phyloP scores from a whole-genome alignment of 75 land plant genomes.

The Pseudotsuga menziesii region DNA sequence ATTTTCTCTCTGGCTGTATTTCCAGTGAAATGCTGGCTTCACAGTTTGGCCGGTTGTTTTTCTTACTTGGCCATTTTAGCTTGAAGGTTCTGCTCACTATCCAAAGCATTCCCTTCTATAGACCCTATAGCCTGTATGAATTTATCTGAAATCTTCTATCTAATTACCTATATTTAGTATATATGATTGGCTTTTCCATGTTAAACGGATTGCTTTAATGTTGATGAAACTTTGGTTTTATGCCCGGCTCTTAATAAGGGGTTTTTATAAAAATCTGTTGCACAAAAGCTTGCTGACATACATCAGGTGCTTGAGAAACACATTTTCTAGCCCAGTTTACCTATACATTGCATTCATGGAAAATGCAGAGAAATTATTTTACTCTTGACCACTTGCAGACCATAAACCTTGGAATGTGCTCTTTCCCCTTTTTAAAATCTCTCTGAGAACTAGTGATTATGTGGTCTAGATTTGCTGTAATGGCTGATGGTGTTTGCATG shows the following conservation, averaged over 20 bases:
- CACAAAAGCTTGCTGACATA: background rate
- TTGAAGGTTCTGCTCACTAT: too few relatives aligned
- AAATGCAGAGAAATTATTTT: background rate
- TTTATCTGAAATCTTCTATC: background rate
- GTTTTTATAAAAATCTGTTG: background rate
- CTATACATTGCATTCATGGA: background rate
- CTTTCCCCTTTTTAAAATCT: background rate
- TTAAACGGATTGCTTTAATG: background rate
- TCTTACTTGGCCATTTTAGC: background rate
- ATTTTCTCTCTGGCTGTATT: background rate
- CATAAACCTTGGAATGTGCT: background rate
- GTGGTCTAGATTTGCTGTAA: background rate
- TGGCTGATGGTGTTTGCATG: background rate
- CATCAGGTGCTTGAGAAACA: background rate
- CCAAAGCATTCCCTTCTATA: background rate
- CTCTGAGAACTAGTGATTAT: background rate
- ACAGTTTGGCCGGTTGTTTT: background rate
- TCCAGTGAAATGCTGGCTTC: background rate
- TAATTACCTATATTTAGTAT: background rate
- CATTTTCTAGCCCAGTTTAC: background rate
- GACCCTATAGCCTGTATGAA: background rate
- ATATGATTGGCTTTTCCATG: background rate
- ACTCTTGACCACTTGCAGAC: background rate
- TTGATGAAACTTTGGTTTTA: background rate
- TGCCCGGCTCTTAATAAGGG: too few relatives aligned